Conservation (phyloP, 2,329 filamentous ascomycete genomes). For the Penicillium olsonii region DNA sequence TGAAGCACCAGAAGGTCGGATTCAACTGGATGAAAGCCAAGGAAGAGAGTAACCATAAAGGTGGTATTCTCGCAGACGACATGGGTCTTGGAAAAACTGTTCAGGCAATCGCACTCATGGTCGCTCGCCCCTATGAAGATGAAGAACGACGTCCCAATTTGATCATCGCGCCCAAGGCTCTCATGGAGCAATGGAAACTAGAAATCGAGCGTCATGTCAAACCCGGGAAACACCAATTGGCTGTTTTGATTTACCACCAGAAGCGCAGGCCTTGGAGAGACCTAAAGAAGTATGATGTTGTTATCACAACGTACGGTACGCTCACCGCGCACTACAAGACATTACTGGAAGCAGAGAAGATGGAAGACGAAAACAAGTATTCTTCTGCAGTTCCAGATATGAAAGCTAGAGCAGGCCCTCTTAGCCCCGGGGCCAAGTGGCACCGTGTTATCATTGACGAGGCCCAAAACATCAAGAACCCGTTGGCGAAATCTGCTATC, state of each 20-base stretch:
- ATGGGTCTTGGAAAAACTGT: conserved; percentile 88
- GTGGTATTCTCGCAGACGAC: conserved; percentile 75
- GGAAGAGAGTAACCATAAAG: conserved; percentile 70
- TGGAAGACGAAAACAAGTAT: conserved; percentile 49
- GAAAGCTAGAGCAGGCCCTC: conserved; percentile 38
- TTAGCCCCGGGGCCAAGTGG: conserved; percentile 63
- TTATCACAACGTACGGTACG: conserved; percentile 77
- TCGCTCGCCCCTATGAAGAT: conserved; percentile 64
- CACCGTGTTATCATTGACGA: conserved; percentile 76
- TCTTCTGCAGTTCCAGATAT: conserved; percentile 10
- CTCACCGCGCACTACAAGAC: conserved; percentile 68
- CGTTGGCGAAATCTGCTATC: conserved; percentile 60
- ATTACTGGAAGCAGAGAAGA: conserved; percentile 53
- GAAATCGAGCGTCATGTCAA: conserved; percentile 75
- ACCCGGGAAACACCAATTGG: conserved; percentile 55
- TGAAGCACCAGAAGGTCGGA: conserved; percentile 79
- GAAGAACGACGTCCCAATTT: conserved; percentile 70
- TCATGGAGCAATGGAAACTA: conserved; percentile 81
- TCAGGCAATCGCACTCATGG: conserved; percentile 75
- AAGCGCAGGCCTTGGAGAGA: conserved; percentile 59
- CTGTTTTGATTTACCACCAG: conserved; percentile 70
- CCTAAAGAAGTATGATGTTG: conserved; percentile 68
- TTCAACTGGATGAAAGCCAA: conserved; percentile 74
- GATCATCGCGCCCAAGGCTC: conserved; percentile 76
- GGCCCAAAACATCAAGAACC: conserved; percentile 80